Conservation (phyloP, 768 basidiomycete species). For the Termitomyces sp. region DNA sequence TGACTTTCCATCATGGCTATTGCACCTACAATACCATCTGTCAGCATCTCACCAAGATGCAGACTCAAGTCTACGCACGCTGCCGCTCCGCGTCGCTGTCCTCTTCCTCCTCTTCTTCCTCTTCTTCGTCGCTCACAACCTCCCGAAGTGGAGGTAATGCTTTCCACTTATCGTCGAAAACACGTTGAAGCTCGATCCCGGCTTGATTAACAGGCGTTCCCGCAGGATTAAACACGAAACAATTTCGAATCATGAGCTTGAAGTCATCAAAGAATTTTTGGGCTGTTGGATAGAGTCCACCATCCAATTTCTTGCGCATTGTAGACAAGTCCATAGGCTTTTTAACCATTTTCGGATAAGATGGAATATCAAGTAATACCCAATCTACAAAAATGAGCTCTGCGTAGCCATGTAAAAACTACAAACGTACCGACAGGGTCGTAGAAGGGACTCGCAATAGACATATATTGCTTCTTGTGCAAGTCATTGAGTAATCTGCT, state of each 20-base stretch:
- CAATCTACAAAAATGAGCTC: constrained; percentile 50
- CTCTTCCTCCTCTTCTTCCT: constrained; percentile 65
- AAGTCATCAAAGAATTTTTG: constrained; percentile 87
- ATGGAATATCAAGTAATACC: constrained; percentile 73
- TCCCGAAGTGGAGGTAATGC: constrained; percentile 61
- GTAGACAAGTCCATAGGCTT: constrained; percentile 94
- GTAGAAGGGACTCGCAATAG: constrained; percentile 80
- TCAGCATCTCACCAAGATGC: constrained; percentile 17
- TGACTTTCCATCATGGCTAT: constrained; percentile 79
- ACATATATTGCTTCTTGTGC: constrained; percentile 73
- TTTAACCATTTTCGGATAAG: constrained; percentile 86
- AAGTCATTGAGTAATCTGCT: constrained; percentile 71
- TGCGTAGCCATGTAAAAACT: constrained; percentile 9
- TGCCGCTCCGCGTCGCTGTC: constrained; percentile 66
- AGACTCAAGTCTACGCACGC: constrained; percentile 44
- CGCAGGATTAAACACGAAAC: constrained; percentile 86
- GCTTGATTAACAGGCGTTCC: constrained; percentile 85
- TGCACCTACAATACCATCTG: constrained; percentile 43
- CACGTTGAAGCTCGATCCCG: constrained; percentile 77
- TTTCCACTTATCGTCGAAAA: constrained; percentile 94
- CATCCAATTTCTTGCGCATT: constrained; percentile 83
- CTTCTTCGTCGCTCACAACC: constrained; percentile 58
- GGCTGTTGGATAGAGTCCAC: constrained; percentile 71
- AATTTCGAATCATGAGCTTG: constrained; percentile 93
- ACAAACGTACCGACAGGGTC: constrained; percentile 82